Evolutionary conservation across 768 basidiomycete species (phyloP).

Genomic region (Naganishia randhawae): DNA sequence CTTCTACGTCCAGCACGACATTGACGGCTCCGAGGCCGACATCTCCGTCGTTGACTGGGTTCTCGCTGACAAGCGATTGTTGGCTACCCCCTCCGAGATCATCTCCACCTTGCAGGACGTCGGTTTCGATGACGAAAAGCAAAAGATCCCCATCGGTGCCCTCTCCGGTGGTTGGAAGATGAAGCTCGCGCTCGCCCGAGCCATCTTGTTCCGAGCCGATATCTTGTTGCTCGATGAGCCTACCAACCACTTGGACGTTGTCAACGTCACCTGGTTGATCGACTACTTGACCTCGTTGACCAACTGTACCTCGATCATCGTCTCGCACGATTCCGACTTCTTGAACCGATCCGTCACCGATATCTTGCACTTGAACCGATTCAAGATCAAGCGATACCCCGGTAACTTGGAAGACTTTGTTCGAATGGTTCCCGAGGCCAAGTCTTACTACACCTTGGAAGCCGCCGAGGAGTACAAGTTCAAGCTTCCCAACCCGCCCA

Average conservation of each 20-base stretch:
- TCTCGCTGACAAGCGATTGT: conserved; percentile 74
- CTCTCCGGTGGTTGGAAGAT: conserved; percentile 99
- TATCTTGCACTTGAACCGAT: conserved; percentile 94
- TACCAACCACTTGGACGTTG: conserved; percentile 80
- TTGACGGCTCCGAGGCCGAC: conserved; percentile 89
- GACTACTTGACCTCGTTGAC: conserved; percentile 80
- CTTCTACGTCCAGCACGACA: conserved; percentile 99
- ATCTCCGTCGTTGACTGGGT: conserved; percentile 89
- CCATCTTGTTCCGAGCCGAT: conserved; percentile 97
- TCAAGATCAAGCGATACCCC: conserved; percentile 92
- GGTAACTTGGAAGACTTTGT: conserved; percentile 95
- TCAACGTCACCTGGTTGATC: conserved; percentile 97
- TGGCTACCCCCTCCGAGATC: conserved; percentile 65
- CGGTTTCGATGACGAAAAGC: conserved; percentile 84
- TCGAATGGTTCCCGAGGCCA: conserved; percentile 90
- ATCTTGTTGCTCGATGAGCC: conserved; percentile 95
- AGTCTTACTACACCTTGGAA: conserved; percentile 94
- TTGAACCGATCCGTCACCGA: conserved; percentile 98
- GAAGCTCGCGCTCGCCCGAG: conserved; percentile 95
- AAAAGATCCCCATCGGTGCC: conserved; percentile 76
- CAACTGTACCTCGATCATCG: conserved; percentile 94
- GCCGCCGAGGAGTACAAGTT: conserved; percentile 96
- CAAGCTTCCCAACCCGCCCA: conserved; percentile 93
- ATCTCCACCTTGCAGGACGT: conserved; percentile 79
- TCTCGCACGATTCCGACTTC: conserved; percentile 96